phyloP scores from a whole-genome alignment of 2,329 filamentous ascomycete genomes.

The Aspergillus thermomutatus region DNA sequence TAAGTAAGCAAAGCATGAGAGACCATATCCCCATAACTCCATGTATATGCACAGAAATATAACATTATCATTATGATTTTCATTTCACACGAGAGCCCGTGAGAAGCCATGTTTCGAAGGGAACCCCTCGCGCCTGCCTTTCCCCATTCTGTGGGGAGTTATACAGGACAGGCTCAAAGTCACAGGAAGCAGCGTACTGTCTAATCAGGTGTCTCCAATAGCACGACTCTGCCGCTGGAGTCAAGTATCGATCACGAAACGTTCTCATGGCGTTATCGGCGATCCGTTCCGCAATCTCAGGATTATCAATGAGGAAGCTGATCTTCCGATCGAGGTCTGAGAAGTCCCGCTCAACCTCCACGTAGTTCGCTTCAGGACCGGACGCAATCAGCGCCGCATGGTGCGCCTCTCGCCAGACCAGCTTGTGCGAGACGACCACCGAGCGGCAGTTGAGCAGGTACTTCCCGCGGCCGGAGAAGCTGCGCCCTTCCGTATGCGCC shows the following conservation, averaged over 20 bases:
- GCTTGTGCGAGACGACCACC: slow-evolving; percentile 48
- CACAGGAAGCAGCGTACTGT: slow-evolving; percentile 36
- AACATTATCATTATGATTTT: neutral
- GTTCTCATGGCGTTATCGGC: slow-evolving; percentile 47
- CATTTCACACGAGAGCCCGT: slow-evolving; percentile 2
- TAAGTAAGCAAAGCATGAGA: neutral
- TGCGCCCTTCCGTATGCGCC: slow-evolving; percentile 52
- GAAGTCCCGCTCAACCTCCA: slow-evolving; percentile 52
- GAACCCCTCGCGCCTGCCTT: slow-evolving; percentile 30
- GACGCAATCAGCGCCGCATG: slow-evolving; percentile 44
- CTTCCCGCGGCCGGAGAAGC: slow-evolving; percentile 53
- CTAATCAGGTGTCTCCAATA: slow-evolving; percentile 52
- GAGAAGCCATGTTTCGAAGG: slow-evolving; percentile 43
- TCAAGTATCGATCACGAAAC: slow-evolving; percentile 53
- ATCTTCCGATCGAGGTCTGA: slow-evolving; percentile 51
- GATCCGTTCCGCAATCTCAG: slow-evolving; percentile 46
- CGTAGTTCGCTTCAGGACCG: slow-evolving; percentile 49
- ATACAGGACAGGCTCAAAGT: slow-evolving; percentile 40
- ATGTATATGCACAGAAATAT: neutral
- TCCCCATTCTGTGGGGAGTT: slow-evolving; percentile 25
- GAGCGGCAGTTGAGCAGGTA: slow-evolving; percentile 52
- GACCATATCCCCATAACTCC: slow-evolving; percentile 5
- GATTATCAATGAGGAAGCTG: slow-evolving; percentile 42
- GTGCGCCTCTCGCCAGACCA: slow-evolving; percentile 50
- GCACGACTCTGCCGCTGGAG: slow-evolving; percentile 53